Conservation (phyloP, 176 grass and related monocot species). For the Thalia dealbata region DNA sequence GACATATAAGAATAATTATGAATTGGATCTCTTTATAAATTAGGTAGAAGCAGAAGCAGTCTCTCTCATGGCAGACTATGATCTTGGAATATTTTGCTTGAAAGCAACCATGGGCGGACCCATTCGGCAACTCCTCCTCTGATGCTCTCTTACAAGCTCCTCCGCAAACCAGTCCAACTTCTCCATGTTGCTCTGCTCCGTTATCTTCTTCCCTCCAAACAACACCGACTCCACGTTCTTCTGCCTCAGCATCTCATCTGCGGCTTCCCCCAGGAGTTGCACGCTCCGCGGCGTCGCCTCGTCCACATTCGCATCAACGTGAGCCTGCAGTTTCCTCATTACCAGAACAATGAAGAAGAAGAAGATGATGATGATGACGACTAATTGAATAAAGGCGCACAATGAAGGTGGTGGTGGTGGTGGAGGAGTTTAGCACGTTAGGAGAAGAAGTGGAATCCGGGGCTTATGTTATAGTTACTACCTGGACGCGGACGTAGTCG, state of each 20-base stretch:
- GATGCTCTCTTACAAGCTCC: slow-evolving; percentile 65
- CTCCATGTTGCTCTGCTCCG: slow-evolving; percentile 70
- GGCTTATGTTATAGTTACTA: neutral
- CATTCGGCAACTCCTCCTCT: slow-evolving; percentile 58
- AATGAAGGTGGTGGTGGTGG: no score
- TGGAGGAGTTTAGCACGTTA: no score
- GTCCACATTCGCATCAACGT: slow-evolving; percentile 30
- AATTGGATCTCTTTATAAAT: no score
- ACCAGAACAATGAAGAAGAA: neutral
- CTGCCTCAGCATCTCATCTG: slow-evolving; percentile 81
- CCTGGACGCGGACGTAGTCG: slow-evolving; percentile 89
- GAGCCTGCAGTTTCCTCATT: neutral
- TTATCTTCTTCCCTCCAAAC: slow-evolving; percentile 69
- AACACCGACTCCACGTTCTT: slow-evolving; percentile 81
- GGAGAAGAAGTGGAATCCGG: neutral
- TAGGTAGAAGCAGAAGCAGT: no score
- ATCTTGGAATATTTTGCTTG: slow-evolving; percentile 34
- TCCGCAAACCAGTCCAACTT: slow-evolving; percentile 71
- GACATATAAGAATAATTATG: no score
- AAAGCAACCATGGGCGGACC: slow-evolving; percentile 82
- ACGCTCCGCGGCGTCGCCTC: slow-evolving; percentile 42
- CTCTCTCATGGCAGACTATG: no score
- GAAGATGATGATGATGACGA: no score
- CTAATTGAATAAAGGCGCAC: no score
- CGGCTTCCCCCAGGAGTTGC: slow-evolving; percentile 36